phyloP scores from a whole-genome alignment of 305 asterid species.

The Salvia sclarea region DNA sequence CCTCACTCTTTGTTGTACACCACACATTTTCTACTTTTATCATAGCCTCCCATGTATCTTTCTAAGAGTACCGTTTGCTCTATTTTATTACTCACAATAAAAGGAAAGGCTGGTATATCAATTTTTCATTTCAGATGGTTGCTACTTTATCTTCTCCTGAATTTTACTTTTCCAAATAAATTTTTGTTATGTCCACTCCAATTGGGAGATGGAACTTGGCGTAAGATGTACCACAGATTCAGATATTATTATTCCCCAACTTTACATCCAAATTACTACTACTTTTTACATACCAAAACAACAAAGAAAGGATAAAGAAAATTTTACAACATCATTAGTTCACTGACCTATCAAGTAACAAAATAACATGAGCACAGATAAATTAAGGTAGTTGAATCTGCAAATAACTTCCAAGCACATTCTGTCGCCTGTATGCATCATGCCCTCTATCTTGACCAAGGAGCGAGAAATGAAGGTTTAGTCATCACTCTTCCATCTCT shows the following conservation, averaged over 20 bases:
- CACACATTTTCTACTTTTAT: constrained; percentile 21
- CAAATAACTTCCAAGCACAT: constrained; percentile 2
- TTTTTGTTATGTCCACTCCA: too few relatives aligned
- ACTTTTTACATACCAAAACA: neutral
- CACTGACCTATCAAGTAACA: neutral
- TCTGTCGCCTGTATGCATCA: neutral
- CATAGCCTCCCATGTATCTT: neutral
- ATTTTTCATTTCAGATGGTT: too few relatives aligned
- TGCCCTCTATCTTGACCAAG: constrained; percentile 12
- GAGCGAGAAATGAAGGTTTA: constrained; percentile 21
- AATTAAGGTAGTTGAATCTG: neutral
- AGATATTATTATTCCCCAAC: neutral
- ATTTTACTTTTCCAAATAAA: too few relatives aligned
- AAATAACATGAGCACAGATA: too few relatives aligned
- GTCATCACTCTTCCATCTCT: constrained; percentile 63
- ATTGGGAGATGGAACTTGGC: too few relatives aligned
- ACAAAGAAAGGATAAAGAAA: neutral
- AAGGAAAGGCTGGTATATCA: too few relatives aligned
- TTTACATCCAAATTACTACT: neutral
- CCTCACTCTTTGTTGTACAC: neutral
- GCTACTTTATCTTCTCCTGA: too few relatives aligned
- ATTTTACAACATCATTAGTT: neutral
- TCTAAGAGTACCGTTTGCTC: too few relatives aligned
- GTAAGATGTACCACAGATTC: too few relatives aligned
- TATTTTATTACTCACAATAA: too few relatives aligned